Evolutionary conservation across 768 basidiomycete species (phyloP).

Genomic region (Psilocybe azurescens): DNA sequence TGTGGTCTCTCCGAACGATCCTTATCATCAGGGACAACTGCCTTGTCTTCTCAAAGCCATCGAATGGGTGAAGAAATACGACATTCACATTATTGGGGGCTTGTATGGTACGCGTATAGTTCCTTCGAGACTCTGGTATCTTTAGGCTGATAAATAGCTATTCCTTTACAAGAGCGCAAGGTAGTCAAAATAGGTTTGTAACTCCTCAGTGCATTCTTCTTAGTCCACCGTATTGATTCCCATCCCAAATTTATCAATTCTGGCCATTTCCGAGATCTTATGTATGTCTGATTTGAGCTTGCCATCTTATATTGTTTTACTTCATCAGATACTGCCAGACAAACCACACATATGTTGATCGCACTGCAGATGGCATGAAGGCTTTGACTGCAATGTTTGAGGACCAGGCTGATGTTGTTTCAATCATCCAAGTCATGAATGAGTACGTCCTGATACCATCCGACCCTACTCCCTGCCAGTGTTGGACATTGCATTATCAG

Average conservation of each 20-base stretch:
- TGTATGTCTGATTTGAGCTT: slow-evolving; percentile 37
- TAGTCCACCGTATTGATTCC: not conserved
- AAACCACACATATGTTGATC: slow-evolving; percentile 65
- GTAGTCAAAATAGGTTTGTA: slow-evolving; percentile 80
- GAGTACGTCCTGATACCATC: slow-evolving; percentile 51
- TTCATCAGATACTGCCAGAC: slow-evolving; percentile 63
- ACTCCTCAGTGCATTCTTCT: not conserved
- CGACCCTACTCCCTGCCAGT: not conserved
- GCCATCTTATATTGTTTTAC: not conserved
- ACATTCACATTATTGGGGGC: slow-evolving; percentile 83
- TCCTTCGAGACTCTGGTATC: too few relatives aligned
- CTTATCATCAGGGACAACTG: slow-evolving; percentile 77
- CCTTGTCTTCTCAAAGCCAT: slow-evolving; percentile 69
- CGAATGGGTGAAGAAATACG: slow-evolving; percentile 67
- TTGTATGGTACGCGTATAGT: slow-evolving; percentile 50
- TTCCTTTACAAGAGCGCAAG: slow-evolving; percentile 58
- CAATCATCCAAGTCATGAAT: slow-evolving; percentile 75
- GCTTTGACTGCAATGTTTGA: slow-evolving; percentile 64
- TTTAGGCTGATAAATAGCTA: not conserved
- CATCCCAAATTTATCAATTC: slow-evolving; percentile 76
- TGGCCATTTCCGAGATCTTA: slow-evolving; percentile 60
- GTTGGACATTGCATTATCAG: slow-evolving; percentile 34
- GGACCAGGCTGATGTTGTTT: slow-evolving; percentile 54
- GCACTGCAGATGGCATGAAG: slow-evolving; percentile 68
- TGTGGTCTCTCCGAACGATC: slow-evolving; percentile 76